Evolutionary conservation across 164 flowering plant genomes (phyloP).

Genomic region (Aristolochia fimbriata): DNA sequence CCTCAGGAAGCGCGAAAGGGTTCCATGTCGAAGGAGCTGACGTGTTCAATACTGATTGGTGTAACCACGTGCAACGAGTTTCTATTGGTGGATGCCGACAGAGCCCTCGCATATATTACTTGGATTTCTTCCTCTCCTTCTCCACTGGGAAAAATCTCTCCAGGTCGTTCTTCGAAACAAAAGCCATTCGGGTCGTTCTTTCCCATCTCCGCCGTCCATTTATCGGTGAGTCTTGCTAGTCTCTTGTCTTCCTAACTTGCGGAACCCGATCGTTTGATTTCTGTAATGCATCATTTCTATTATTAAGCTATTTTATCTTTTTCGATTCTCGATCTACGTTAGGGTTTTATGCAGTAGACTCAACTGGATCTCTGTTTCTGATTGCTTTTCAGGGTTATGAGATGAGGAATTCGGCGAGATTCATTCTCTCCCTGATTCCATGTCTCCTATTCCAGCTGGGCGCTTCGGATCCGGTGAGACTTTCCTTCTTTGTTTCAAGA

Average conservation of each 20-base stretch:
- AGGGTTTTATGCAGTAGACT: no score
- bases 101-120: background rate
- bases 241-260: background rate
- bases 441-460: conserved; percentile 18
- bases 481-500: conserved; percentile 1
- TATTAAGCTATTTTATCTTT: background rate
- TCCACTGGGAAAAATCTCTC: background rate
- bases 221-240: background rate
- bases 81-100: background rate
- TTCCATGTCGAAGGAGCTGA: background rate
- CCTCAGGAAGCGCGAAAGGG: background rate
- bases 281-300: background rate
- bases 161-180: background rate
- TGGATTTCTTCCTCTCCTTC: background rate
- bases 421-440: conserved; percentile 14
- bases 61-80: background rate
- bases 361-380: background rate
- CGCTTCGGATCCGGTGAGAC: conserved; percentile 21
- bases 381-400: conserved; percentile 14
- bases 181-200: background rate
- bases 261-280: background rate
- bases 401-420: conserved; percentile 6
- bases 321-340: no score
- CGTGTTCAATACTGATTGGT: background rate
- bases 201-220: background rate